Evolutionary conservation across 2,329 filamentous ascomycete genomes (phyloP).

Genomic region (Dactylellina leptospora): DNA sequence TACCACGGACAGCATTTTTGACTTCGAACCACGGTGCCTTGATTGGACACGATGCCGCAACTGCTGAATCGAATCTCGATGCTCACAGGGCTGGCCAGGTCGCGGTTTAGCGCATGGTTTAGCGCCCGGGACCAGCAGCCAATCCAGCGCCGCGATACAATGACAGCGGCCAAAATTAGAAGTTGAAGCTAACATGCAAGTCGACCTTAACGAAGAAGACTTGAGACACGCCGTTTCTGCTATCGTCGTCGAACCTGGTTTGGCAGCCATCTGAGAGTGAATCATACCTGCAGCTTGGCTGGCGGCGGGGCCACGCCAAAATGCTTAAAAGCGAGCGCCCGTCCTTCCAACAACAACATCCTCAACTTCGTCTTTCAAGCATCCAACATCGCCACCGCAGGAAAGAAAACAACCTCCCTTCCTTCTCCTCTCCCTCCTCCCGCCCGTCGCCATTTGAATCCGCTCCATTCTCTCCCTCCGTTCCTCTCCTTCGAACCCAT

Average conservation of each 20-base stretch:
- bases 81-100: conserved; percentile 10
- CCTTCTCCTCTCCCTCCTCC: conserved; percentile 6
- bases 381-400: conserved; percentile 3
- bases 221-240: background rate
- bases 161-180: conserved; percentile 41
- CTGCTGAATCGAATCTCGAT: background rate
- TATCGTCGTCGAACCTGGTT: background rate
- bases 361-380: conserved; percentile 20
- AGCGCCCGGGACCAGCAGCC: conserved; percentile 33
- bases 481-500: background rate
- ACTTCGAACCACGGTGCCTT: background rate
- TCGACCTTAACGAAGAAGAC: conserved; percentile 4
- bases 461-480: background rate
- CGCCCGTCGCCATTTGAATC: background rate
- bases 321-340: conserved; percentile 40
- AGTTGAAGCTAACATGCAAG: conserved; percentile 10
- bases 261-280: conserved; percentile 8
- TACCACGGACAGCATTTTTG: conserved; percentile 5
- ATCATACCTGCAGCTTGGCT: conserved; percentile 40
- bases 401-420: conserved; percentile 1
- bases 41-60: background rate
- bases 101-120: conserved; percentile 35
- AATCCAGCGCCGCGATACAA: conserved; percentile 31
- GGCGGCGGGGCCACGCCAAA: conserved; percentile 35
- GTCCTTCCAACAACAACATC: conserved; percentile 46